Evolutionary conservation across 345 rosid genomes (phyloP).

Genomic region (Bruguiera gymnorhiza): DNA sequence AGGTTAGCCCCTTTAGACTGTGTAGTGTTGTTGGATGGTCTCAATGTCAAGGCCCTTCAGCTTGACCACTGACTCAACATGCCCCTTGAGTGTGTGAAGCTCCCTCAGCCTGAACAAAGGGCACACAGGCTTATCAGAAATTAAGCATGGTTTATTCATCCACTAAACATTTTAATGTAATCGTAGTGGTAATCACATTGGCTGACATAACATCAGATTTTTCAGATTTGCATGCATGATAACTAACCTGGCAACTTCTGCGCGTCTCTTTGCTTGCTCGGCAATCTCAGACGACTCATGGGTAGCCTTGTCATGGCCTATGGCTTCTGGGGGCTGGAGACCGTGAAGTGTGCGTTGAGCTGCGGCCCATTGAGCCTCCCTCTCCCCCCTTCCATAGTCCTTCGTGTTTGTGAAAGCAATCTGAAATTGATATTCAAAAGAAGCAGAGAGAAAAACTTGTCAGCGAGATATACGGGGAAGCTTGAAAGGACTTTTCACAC

Average conservation of each 20-base stretch:
- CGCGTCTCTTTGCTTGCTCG: slow-evolving; percentile 76
- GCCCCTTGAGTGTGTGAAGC: slow-evolving; percentile 69
- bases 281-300: slow-evolving; percentile 51
- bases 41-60: slow-evolving; percentile 71
- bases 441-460: neutral
- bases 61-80: slow-evolving; percentile 69
- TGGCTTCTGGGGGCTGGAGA: slow-evolving; percentile 29
- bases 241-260: slow-evolving; percentile 67
- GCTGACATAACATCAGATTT: neutral
- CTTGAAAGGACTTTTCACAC: neutral
- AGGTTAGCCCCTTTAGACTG: slow-evolving; percentile 31
- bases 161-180: neutral
- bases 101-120: slow-evolving; percentile 51
- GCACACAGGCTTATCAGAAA: neutral
- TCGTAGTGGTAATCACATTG: too few relatives aligned
- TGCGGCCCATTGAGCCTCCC: slow-evolving; percentile 71
- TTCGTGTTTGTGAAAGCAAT: slow-evolving; percentile 74
- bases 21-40: slow-evolving; percentile 69
- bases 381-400: slow-evolving; percentile 69
- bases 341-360: slow-evolving; percentile 79
- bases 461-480: neutral
- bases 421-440: slow-evolving; percentile 22
- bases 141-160: neutral
- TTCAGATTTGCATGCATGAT: neutral
- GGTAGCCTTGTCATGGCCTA: slow-evolving; percentile 39